These are phyloP conservation scores for Dipodascopsis uninucleata DNA, from an alignment of 805 yeast species.

Conservation along the genomic window DNA sequence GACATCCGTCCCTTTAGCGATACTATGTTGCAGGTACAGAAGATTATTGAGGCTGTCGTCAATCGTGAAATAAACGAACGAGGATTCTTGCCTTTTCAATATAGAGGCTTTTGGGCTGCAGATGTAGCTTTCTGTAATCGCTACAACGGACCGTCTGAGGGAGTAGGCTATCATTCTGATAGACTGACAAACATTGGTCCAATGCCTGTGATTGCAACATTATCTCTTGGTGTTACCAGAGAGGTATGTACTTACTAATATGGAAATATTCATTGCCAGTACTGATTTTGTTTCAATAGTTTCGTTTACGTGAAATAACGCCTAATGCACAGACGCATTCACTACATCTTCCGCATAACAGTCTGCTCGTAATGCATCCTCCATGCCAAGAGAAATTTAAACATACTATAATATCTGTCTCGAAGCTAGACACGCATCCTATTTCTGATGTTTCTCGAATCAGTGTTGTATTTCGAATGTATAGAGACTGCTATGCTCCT, in stretches of 20 bases:
- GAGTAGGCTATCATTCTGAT: constrained; percentile 75
- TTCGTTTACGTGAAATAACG: constrained; percentile 33
- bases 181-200: constrained; percentile 71
- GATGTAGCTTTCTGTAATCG: constrained; percentile 55
- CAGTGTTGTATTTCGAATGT: constrained; percentile 63
- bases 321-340: constrained; percentile 40
- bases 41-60: constrained; percentile 42
- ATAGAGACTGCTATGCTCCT: constrained; percentile 39
- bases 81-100: constrained; percentile 42
- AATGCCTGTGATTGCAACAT: constrained; percentile 59
- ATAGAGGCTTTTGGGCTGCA: constrained; percentile 47
- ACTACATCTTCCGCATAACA: constrained; percentile 66
- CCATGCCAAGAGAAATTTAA: constrained; percentile 75
- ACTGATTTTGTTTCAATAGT: too few relatives aligned
- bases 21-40: constrained; percentile 42
- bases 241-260: constrained; percentile 34
- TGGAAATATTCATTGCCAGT: not conserved
- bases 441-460: constrained; percentile 51
- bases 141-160: constrained; percentile 48
- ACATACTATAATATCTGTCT: constrained; percentile 55
- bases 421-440: constrained; percentile 44
- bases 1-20: constrained; percentile 40
- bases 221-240: constrained; percentile 67
- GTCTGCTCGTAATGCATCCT: constrained; percentile 68
- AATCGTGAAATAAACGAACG: constrained; percentile 37